Percentiles rank a stretch among this genome's conserved stretches.
These are phyloP conservation scores for Fusarium sp. DNA, from an alignment of 2,329 filamentous ascomycete genomes.

Conservation along the genomic window DNA sequence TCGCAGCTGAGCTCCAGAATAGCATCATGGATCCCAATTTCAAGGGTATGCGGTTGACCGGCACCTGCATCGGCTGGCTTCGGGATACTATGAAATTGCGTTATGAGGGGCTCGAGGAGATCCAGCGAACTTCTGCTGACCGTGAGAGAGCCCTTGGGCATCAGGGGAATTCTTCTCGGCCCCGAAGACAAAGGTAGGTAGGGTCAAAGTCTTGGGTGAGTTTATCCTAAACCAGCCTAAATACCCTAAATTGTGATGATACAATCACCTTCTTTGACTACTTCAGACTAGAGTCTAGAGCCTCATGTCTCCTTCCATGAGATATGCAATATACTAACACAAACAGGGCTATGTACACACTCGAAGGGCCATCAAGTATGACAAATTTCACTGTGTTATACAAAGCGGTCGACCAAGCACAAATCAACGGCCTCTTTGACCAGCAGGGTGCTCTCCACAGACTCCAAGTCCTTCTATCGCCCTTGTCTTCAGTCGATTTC, in stretches of 20 bases:
- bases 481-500: neutral
- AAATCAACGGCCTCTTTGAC: neutral
- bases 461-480: neutral
- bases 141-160: neutral
- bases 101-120: neutral
- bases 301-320: fast-evolving
- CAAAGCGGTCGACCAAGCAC: neutral
- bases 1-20: neutral
- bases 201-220: neutral
- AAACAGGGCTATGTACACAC: no score
- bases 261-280: neutral
- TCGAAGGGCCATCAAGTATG: neutral
- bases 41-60: neutral
- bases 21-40: neutral
- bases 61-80: neutral
- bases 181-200: neutral
- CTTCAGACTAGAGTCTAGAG: neutral
- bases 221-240: neutral
- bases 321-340: neutral
- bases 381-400: neutral
- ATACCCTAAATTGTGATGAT: neutral
- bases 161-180: neutral
- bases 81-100: neutral
- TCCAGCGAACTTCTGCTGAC: neutral
- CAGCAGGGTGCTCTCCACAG: neutral